These are phyloP conservation scores for Rubus parviflorus DNA, from an alignment of 306 rosid genomes.

Conservation along the genomic window DNA sequence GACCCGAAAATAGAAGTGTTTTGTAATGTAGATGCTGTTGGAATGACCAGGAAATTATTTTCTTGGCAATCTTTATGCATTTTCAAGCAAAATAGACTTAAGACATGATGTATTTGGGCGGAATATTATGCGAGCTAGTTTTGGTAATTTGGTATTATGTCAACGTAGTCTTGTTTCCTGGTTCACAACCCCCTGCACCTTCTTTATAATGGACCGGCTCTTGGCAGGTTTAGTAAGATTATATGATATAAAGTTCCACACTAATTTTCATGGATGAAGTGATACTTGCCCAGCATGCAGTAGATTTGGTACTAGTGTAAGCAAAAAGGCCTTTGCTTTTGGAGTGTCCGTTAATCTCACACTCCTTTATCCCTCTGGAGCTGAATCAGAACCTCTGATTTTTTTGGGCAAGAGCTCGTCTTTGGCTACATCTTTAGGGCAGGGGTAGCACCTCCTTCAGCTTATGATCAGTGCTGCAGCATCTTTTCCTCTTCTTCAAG, in stretches of 20 bases:
- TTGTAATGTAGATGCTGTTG: background rate
- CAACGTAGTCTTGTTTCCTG: background rate
- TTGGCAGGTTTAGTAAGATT: background rate
- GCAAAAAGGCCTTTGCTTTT: background rate
- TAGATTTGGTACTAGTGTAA: background rate
- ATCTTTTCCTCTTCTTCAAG: no score
- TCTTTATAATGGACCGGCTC: no score
- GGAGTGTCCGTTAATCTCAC: background rate
- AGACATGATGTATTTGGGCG: background rate
- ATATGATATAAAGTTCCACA: background rate
- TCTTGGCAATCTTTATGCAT: background rate
- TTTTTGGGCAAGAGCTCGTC: no score
- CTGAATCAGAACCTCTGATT: no score
- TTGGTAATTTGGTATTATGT: background rate
- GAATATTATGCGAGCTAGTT: background rate
- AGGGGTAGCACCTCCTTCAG: no score
- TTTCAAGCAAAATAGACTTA: background rate
- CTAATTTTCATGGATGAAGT: background rate
- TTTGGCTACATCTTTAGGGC: no score
- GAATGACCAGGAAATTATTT: background rate
- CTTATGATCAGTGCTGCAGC: no score
- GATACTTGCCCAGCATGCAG: background rate
- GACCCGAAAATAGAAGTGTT: background rate
- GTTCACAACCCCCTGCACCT: slow-evolving; percentile 42
- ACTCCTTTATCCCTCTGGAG: background rate